phyloP scores from a whole-genome alignment of 1,139 yeast species.

The Yamadazyma diddensiae region DNA sequence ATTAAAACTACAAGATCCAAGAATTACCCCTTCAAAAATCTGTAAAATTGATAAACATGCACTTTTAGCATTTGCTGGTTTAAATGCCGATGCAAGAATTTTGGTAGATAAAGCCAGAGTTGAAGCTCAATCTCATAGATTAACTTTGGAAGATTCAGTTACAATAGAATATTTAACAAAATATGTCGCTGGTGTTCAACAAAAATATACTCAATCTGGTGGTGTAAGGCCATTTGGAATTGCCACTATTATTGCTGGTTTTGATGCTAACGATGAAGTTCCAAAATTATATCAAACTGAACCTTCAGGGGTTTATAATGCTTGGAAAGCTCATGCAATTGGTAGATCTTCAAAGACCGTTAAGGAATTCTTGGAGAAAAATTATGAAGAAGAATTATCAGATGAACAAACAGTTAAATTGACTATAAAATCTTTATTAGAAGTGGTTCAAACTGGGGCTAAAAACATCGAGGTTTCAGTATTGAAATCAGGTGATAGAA shows the following conservation, averaged over 20 bases:
- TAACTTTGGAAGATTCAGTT: conserved; percentile 92
- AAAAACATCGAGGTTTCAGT: conserved; percentile 92
- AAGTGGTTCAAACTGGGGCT: conserved; percentile 97
- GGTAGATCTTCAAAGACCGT: conserved; percentile 96
- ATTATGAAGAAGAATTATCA: conserved; percentile 65
- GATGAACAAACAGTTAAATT: conserved; percentile 78
- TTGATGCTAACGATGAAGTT: conserved; percentile 76
- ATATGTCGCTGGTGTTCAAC: conserved; percentile 96
- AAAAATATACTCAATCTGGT: conserved; percentile 95
- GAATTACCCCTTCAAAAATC: conserved; percentile 93
- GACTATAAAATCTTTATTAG: conserved; percentile 82
- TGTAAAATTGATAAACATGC: conserved; percentile 90
- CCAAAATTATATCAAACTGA: conserved; percentile 94
- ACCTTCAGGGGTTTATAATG: conserved; percentile 95
- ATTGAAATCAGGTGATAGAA: conserved; percentile 63
- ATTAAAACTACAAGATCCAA: conserved; percentile 89
- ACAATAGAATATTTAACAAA: conserved; percentile 88
- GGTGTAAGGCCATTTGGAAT: conserved; percentile 96
- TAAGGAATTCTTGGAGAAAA: conserved; percentile 90
- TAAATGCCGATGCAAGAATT: conserved; percentile 96
- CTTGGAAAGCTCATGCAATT: conserved; percentile 99
- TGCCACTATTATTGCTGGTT: conserved; percentile 92
- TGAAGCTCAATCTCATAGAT: conserved; percentile 95
- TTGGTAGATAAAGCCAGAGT: conserved; percentile 93
- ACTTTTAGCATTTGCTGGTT: conserved; percentile 92